A percentile compares a stretch with the other conserved stretches of the same genome.
These are phyloP conservation scores for Rubroshorea leprosula DNA, from an alignment of 345 rosid species.

Conservation along the genomic window DNA sequence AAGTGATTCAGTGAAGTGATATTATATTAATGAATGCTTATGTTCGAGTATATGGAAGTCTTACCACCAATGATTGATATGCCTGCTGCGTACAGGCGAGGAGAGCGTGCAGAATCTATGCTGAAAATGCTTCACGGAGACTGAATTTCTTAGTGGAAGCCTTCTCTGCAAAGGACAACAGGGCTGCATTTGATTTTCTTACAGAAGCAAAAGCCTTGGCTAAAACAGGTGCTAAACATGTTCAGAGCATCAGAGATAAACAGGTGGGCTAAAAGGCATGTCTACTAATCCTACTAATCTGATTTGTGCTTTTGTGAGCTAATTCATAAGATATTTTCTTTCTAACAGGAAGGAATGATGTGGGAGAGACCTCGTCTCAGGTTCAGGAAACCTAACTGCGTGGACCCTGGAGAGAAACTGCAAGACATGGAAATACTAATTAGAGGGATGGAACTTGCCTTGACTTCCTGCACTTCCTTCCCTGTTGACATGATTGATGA, in stretches of 20 bases:
- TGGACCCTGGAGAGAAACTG: slow-evolving; percentile 40
- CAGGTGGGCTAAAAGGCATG: slow-evolving; percentile 30
- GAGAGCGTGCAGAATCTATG: slow-evolving; percentile 34
- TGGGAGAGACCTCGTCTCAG: slow-evolving; percentile 80
- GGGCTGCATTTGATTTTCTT: slow-evolving; percentile 39
- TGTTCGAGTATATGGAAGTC: too few relatives aligned
- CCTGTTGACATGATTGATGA: slow-evolving; percentile 22
- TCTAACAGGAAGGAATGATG: slow-evolving; percentile 56
- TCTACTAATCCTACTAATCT: neutral
- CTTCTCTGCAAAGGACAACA: slow-evolving; percentile 40
- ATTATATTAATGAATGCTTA: too few relatives aligned
- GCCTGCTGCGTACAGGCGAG: slow-evolving; percentile 38
- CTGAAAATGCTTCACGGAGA: slow-evolving; percentile 56
- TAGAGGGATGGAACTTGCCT: slow-evolving; percentile 77
- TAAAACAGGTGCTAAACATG: slow-evolving; percentile 33
- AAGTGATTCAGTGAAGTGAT: too few relatives aligned
- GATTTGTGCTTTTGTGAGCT: neutral
- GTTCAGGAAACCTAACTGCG: slow-evolving; percentile 30
- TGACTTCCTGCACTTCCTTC: slow-evolving; percentile 30
- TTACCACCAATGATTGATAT: too few relatives aligned
- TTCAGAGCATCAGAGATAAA: slow-evolving; percentile 33
- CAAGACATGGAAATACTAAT: slow-evolving; percentile 50
- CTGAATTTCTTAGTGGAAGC: slow-evolving; percentile 45
- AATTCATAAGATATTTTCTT: neutral
- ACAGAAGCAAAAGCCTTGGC: slow-evolving; percentile 34